Conservation (phyloP, 2,329 filamentous ascomycete genomes). For the Fusarium sarcochroum region DNA sequence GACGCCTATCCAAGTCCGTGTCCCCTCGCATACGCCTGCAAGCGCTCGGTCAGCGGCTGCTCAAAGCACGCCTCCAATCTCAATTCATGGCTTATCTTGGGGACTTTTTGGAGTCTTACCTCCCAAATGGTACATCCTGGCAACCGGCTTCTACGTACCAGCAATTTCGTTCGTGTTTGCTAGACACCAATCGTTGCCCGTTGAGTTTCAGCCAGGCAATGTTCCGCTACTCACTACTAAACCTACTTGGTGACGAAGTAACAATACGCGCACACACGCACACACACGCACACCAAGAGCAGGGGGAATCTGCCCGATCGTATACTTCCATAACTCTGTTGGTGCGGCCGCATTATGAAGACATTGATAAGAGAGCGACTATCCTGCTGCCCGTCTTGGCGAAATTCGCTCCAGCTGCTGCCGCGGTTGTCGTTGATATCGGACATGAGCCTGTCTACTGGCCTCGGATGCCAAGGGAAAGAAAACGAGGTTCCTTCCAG, state of each 20-base stretch:
- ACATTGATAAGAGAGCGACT: slow-evolving; percentile 37
- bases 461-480: slow-evolving; percentile 42
- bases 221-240: slow-evolving; percentile 12
- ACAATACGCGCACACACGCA: slow-evolving; percentile 9
- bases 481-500: slow-evolving; percentile 34
- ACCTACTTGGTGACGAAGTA: slow-evolving; percentile 14
- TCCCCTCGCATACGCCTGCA: slow-evolving; percentile 27
- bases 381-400: slow-evolving; percentile 33
- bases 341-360: neutral
- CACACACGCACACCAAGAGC: neutral
- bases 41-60: slow-evolving; percentile 19
- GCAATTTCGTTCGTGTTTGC: slow-evolving; percentile 11
- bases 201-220: slow-evolving; percentile 15
- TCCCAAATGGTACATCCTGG: slow-evolving; percentile 1
- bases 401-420: slow-evolving; percentile 27
- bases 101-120: slow-evolving; percentile 12
- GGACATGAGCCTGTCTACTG: slow-evolving; percentile 35
- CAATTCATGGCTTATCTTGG: slow-evolving; percentile 33
- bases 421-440: slow-evolving; percentile 34
- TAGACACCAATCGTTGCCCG: slow-evolving; percentile 4
- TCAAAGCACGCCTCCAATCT: slow-evolving; percentile 28
- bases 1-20: slow-evolving; percentile 31
- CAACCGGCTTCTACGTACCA: slow-evolving; percentile 1
- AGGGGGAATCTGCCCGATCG: too few species aligned
- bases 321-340: slow-evolving; percentile 5